Evolutionary conservation across 1,284 basidiomycete species (phyloP).

Genomic region (Cryptococcus sp.): DNA sequence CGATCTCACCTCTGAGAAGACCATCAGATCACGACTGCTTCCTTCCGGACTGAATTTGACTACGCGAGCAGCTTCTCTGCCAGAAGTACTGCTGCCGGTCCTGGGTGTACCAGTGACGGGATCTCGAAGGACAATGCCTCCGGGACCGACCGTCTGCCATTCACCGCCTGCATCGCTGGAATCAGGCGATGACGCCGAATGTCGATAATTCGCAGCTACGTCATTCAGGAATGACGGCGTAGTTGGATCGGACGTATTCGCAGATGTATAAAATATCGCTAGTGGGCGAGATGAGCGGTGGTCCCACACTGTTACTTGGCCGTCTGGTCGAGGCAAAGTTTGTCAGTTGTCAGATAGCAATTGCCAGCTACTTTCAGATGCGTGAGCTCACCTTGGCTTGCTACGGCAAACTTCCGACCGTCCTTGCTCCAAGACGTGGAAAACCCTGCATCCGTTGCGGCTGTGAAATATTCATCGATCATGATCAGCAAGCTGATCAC

Average conservation of each 20-base stretch:
- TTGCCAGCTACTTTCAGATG: background rate
- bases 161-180: constrained; percentile 4
- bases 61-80: constrained; percentile 49
- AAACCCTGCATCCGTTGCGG: constrained; percentile 50
- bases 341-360: too few species aligned
- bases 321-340: constrained; percentile 27
- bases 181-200: constrained; percentile 2
- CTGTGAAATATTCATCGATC: constrained; percentile 13
- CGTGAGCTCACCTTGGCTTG: constrained; percentile 40
- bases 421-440: constrained; percentile 52
- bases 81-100: constrained; percentile 32
- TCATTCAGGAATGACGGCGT: constrained; percentile 27
- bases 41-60: constrained; percentile 54
- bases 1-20: constrained; percentile 46
- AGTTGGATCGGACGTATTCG: constrained; percentile 5
- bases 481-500: background rate
- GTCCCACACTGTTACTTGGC: constrained; percentile 54
- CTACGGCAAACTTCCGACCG: constrained; percentile 53
- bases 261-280: constrained; percentile 46
- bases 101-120: constrained; percentile 34
- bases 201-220: constrained; percentile 8
- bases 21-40: constrained; percentile 47
- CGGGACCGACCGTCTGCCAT: constrained; percentile 14
- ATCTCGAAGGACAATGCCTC: constrained; percentile 21
- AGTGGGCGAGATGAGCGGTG: constrained; percentile 50